Percentiles rank a stretch among this genome's conserved stretches.
phyloP scores from a whole-genome alignment of 805 yeast genomes.

The Kazachstania taianensis region DNA sequence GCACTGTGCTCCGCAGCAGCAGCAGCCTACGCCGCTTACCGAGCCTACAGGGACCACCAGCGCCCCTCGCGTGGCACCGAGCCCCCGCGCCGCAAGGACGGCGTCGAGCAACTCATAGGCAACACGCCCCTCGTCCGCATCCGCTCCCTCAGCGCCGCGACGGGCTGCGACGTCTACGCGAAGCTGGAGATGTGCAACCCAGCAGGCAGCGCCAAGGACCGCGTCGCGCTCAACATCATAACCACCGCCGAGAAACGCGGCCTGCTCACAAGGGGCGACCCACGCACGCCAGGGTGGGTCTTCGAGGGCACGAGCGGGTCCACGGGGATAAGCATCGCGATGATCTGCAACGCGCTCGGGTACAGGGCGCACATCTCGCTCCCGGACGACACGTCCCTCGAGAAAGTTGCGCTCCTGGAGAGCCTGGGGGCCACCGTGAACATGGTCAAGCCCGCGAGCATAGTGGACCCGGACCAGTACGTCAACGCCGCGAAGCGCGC shows the following conservation, averaged over 20 bases:
- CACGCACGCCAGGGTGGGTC: slow-evolving; percentile 34
- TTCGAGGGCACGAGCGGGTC: slow-evolving; percentile 97
- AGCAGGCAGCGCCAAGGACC: slow-evolving; percentile 91
- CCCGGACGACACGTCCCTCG: slow-evolving; percentile 87
- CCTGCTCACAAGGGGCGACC: slow-evolving; percentile 48
- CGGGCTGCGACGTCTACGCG: slow-evolving; percentile 80
- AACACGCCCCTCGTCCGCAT: slow-evolving; percentile 78
- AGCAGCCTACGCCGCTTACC: slow-evolving; percentile 1
- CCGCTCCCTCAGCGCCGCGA: slow-evolving; percentile 54
- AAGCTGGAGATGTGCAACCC: slow-evolving; percentile 82
- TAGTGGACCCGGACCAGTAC: slow-evolving; percentile 87
- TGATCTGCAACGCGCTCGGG: slow-evolving; percentile 81
- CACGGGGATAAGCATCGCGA: slow-evolving; percentile 89
- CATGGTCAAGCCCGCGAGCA: slow-evolving; percentile 87
- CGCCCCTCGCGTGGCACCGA: too few species aligned
- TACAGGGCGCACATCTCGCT: slow-evolving; percentile 86
- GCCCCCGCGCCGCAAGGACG: too few species aligned
- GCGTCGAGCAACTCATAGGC: slow-evolving; percentile 75
- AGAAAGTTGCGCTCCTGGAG: slow-evolving; percentile 61
- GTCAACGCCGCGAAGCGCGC: slow-evolving; percentile 75
- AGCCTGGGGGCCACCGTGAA: slow-evolving; percentile 76
- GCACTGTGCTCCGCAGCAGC: neutral
- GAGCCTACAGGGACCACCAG: neutral
- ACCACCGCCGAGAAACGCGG: slow-evolving; percentile 56
- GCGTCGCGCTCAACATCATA: slow-evolving; percentile 83